These are phyloP conservation scores for Pseudogymnoascus sp. DNA, from an alignment of 2,329 filamentous ascomycete genomes.

Conservation along the genomic window DNA sequence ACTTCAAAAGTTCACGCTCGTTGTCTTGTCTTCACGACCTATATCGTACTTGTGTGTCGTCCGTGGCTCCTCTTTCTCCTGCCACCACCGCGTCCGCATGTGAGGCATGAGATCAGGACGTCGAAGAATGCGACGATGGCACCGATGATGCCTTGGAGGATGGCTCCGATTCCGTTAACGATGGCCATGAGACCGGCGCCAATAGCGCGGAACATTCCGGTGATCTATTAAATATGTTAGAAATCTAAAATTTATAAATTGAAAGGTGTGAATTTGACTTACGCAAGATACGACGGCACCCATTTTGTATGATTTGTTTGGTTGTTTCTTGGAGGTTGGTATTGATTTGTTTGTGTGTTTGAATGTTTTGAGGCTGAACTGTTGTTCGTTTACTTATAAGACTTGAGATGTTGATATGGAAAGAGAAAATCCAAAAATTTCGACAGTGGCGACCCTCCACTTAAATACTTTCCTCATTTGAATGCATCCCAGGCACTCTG, in stretches of 20 bases:
- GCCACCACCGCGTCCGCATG: constrained; percentile 31
- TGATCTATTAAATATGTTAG: constrained; percentile 25
- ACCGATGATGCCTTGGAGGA: constrained; percentile 29
- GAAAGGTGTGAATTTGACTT: constrained; percentile 17
- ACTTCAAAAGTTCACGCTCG: background rate
- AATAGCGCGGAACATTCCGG: constrained; percentile 29
- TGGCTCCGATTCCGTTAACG: constrained; percentile 46
- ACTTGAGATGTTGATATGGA: constrained; percentile 5
- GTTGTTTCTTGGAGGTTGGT: constrained; percentile 14
- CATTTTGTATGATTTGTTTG: constrained; percentile 27
- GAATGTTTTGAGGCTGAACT: background rate
- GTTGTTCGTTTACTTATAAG: background rate
- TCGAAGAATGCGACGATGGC: constrained; percentile 31
- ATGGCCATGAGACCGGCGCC: constrained; percentile 39
- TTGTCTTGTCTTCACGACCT: constrained; percentile 3
- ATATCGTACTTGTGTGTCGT: constrained; percentile 16
- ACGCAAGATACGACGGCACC: constrained; percentile 34
- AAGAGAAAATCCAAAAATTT: background rate
- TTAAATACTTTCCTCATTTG: constrained; percentile 2
- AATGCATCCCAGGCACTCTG: background rate
- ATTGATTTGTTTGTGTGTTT: constrained; percentile 15
- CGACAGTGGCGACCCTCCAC: constrained; percentile 3
- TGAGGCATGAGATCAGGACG: constrained; percentile 33
- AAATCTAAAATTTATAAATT: background rate
- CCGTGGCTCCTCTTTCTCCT: constrained; percentile 17